Evolutionary conservation across 2,329 filamentous ascomycete species (phyloP), one percentile per base, ranked within the genome.

Genomic region (Aspergillus intermedius): DNA sequence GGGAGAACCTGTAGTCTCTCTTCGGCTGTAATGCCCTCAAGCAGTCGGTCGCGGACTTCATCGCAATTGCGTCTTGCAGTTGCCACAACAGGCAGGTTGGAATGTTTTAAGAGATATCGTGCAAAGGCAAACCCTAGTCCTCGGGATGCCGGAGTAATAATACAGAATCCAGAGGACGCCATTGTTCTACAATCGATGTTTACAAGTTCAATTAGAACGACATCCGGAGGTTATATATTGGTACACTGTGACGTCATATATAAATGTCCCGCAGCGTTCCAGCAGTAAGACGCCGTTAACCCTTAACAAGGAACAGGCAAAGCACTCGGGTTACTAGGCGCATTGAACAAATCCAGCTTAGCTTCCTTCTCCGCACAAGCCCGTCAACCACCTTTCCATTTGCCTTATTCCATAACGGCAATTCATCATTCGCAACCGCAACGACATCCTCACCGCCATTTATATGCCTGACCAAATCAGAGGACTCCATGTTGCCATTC

Each of bases 111-210:
- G 5, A 86, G 67, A 48, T 77, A 75, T 45, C 80, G 74, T 2
- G 80, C 77, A 23, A 86, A 68, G 39, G 81, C 77, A 53, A 82
- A 77, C 13, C 82, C 83, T 55, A 86, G 80, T 53, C 83, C 82
- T 54, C 81, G 72, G 6, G 80, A 84, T 25, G 81, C 77, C 2
- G 83, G 83, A 10, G 76, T 77, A 8, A 72, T 63, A 28, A 76
- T 56, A 17, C 23, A 43, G 2, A 43, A 43, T 8, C 41, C 41
- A 28, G 41, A 42, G 25, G 41, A 30, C 25, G 41, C 22, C 23
- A 43, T 43, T 10, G 21, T 12, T 1, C 12, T 40, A 10, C 15
- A 40, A 40, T 19, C 22, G 17, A 10, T 40, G 37, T 19, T 8
- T 22, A 19, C 37, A 40, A 12, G 10, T 22, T 5, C 37, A 19